phyloP scores from a whole-genome alignment of 2,329 filamentous ascomycete genomes.

The Stemphylium vesicarium region DNA sequence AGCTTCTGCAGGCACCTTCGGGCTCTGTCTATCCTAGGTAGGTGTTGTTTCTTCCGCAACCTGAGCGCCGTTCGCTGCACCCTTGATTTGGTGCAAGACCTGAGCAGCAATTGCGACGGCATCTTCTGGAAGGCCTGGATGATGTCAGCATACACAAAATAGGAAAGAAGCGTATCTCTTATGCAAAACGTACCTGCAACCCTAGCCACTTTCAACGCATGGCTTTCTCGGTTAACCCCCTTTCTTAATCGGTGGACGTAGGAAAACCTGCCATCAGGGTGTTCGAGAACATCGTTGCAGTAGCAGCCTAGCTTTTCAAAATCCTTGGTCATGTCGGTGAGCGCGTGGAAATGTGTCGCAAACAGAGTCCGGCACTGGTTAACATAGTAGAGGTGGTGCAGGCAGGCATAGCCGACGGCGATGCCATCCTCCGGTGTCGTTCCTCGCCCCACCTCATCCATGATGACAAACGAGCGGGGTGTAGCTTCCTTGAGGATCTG shows the following conservation, averaged over 20 bases:
- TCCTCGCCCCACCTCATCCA: conserved; percentile 96
- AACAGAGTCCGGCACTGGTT: conserved; percentile 85
- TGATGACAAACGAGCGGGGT: conserved; percentile 83
- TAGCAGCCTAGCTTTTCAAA: conserved; percentile 72
- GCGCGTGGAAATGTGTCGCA: conserved; percentile 89
- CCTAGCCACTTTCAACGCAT: conserved; percentile 92
- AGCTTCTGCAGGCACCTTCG: neutral
- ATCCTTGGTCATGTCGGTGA: conserved; percentile 76
- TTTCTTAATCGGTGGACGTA: conserved; percentile 83
- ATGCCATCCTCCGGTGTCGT: conserved; percentile 92
- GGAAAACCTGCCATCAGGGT: conserved; percentile 67
- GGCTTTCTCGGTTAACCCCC: conserved; percentile 85
- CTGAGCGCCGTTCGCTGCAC: neutral
- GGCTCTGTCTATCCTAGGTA: neutral
- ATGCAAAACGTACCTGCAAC: conserved; percentile 65
- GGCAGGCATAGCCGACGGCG: conserved; percentile 85
- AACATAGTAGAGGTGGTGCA: conserved; percentile 80
- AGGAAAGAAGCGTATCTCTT: neutral
- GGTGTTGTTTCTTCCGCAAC: neutral
- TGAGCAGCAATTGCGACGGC: conserved; percentile 71
- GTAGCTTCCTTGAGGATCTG: conserved; percentile 87
- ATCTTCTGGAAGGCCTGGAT: conserved; percentile 68
- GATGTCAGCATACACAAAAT: conserved; percentile 9
- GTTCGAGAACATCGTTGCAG: conserved; percentile 88
- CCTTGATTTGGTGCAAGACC: conserved; percentile 56